These are phyloP conservation scores for Arabidopsis thaliana DNA, from an alignment of 345 rosid genomes.

Conservation along the genomic window TAIR10.1 NC_003074.8:20632501-20633000, in stretches of 20 bases:
- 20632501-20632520: too few relatives aligned
- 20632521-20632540: too few relatives aligned
- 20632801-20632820: conserved; percentile 24
- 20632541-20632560: too few relatives aligned
- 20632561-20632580: too few relatives aligned
- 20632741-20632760: conserved; percentile 19
- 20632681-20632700: conserved; percentile 10
- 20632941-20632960: neutral
- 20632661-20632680: neutral
- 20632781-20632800: neutral
- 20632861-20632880: neutral
- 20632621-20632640: too few relatives aligned
- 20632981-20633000: neutral
- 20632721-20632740: conserved; percentile 19
- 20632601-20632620: too few relatives aligned
- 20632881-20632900: neutral
- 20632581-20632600: too few relatives aligned
- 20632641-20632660: too few relatives aligned
- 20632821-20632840: conserved; percentile 4
- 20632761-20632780: neutral
- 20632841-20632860: neutral
- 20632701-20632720: neutral
- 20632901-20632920: neutral
- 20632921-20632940: neutral
- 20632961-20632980: neutral